phyloP scores from a whole-genome alignment of 768 basidiomycete species.

The Inosperma sp. region DNA sequence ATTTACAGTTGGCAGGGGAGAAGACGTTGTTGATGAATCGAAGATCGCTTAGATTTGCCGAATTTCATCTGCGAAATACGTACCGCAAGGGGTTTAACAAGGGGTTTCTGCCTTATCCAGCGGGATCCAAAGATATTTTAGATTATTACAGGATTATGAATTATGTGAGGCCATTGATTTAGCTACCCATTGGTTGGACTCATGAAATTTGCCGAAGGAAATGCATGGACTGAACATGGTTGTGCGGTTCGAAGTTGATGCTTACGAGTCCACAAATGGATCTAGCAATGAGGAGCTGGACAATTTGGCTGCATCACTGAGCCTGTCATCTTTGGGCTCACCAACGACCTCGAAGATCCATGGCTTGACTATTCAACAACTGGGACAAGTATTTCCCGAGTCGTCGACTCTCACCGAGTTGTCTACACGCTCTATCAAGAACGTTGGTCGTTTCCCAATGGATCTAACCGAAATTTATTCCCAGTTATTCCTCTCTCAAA shows the following conservation, averaged over 20 bases:
- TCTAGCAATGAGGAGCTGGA: constrained; percentile 33
- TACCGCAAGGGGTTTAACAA: constrained; percentile 62
- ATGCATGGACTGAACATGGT: constrained; percentile 54
- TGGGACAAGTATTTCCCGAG: constrained; percentile 36
- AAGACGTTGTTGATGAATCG: constrained; percentile 59
- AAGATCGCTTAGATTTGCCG: constrained; percentile 39
- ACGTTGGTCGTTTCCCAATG: constrained; percentile 22
- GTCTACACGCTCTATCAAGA: constrained; percentile 37
- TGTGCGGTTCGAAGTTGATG: constrained; percentile 58
- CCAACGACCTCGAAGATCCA: constrained; percentile 5
- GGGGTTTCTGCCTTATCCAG: constrained; percentile 41
- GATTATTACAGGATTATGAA: constrained; percentile 60
- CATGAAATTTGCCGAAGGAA: constrained; percentile 37
- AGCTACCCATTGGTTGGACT: too few relatives aligned
- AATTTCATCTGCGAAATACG: constrained; percentile 29
- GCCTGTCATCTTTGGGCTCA: constrained; percentile 26
- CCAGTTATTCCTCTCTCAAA: constrained; percentile 67
- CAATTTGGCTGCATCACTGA: constrained; percentile 22
- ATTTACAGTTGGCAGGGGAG: constrained; percentile 55
- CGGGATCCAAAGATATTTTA: constrained; percentile 44
- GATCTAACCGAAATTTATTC: constrained; percentile 61
- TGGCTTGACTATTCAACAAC: constrained; percentile 26
- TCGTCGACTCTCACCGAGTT: constrained; percentile 42
- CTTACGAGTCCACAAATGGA: constrained; percentile 31
- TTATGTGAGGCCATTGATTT: constrained; percentile 44